Evolutionary conservation across 441 rosid species (phyloP), one percentile per base, ranked within the genome.

Genomic region (Brassica hybrid): DNA sequence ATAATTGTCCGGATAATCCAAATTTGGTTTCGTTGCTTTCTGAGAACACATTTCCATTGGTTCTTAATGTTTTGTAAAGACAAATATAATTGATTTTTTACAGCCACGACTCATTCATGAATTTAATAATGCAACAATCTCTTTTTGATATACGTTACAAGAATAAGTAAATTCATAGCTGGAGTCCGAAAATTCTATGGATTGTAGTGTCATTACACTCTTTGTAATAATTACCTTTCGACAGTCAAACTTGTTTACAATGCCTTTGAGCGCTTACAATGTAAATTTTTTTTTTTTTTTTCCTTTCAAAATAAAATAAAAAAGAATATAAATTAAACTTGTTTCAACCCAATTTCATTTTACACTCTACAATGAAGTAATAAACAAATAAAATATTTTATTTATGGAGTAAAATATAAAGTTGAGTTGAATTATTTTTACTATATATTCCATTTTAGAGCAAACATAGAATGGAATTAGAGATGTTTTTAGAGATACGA

Each of bases 1-100:
- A 16, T 5, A 59, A 32, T 59, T 13, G 36, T 65, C 23, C 25
- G 30, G 67, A 65, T 65, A 32, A 32, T 77, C 56, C 57, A 72
- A 65, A 58, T 0, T 21, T 77, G 2, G 41, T 65, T 57, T 57
- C 6, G 43, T 71, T 65, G 56, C 14, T 77, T 70, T 76, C 13
- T 17, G 45, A 45, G 63, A 69, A 65, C 54, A 56, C 34, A 61
- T 36, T 36, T 60, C 52, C 25, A 59, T 34, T 12, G 19, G 41
- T 50, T 62, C 57, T 21, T 62, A 68, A 32, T 12, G 11, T 34
- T 57, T 61, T 34, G 27, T 19, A 19, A 45, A 17, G 64, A 68
- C 1, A 60, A 45, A 10, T 48, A 57, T 43, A 30, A 43, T 12
- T 43, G 4, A 25, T 21, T 1, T 38, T 32, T 41, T 57, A 75